A percentile compares a stretch with the other conserved stretches of the same genome.
Conservation (phyloP, 2,329 filamentous ascomycete species). For the Colletotrichum lini region DNA sequence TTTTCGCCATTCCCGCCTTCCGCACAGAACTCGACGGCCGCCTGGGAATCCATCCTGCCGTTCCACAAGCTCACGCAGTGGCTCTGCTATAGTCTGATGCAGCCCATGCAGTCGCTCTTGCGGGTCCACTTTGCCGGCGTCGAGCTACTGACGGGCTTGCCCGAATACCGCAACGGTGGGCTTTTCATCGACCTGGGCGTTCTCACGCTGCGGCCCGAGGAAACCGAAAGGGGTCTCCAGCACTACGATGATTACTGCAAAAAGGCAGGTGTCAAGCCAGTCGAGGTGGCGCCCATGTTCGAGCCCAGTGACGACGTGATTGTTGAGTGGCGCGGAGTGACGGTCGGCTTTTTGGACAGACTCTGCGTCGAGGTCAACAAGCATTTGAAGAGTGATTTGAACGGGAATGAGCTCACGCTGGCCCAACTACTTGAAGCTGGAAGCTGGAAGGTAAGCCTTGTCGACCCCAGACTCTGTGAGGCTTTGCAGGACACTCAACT, state of each 20-base stretch:
- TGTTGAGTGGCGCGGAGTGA: conserved; percentile 74
- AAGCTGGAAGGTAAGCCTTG: conserved; percentile 88
- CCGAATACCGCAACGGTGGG: conserved; percentile 81
- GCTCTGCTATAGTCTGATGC: conserved; percentile 81
- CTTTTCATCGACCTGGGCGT: conserved; percentile 74
- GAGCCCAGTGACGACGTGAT: conserved; percentile 69
- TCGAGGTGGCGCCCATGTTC: conserved; percentile 65
- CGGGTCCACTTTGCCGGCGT: conserved; percentile 65
- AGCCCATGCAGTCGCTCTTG: conserved; percentile 70
- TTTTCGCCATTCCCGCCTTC: conserved; percentile 63
- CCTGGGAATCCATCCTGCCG: conserved; percentile 77
- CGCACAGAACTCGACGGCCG: conserved; percentile 64
- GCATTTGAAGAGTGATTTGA: conserved; percentile 73
- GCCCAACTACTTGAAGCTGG: conserved; percentile 95
- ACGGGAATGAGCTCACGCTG: conserved; percentile 80
- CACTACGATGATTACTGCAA: conserved; percentile 75
- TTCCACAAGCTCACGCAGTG: conserved; percentile 79
- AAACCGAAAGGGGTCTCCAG: conserved; percentile 58
- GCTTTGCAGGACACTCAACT: neutral
- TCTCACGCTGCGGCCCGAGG: conserved; percentile 63
- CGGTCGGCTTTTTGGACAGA: conserved; percentile 68
- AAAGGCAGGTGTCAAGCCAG: conserved; percentile 75
- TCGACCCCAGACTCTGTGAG: neutral
- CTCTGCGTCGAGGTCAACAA: conserved; percentile 65
- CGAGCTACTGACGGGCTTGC: conserved; percentile 75